Evolutionary conservation across 1,139 yeast genomes (phyloP).

Genomic region (Pichia sp.): DNA sequence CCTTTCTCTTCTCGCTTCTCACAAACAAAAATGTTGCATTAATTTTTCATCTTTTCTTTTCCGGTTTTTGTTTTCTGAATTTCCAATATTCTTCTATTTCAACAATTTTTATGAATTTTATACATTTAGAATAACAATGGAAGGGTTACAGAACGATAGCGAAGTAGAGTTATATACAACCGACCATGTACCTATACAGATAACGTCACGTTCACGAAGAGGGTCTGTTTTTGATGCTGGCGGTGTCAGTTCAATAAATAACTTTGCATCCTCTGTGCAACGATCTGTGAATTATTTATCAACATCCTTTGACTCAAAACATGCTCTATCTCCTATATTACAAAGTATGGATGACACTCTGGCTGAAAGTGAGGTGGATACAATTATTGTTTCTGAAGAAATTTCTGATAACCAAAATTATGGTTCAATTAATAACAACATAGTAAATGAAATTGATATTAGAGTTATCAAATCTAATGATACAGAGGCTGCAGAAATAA

Average conservation of each 20-base stretch:
- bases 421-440: background rate
- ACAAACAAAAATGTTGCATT: too few relatives aligned
- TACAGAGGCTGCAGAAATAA: background rate
- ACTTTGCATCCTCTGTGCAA: constrained; percentile 28
- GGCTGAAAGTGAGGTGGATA: constrained; percentile 1
- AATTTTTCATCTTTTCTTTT: too few relatives aligned
- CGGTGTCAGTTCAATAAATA: constrained; percentile 16
- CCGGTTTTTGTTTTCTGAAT: too few relatives aligned
- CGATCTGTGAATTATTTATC: constrained; percentile 27
- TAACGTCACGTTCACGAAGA: too few relatives aligned
- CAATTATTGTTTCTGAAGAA: background rate
- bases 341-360: background rate
- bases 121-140: too few relatives aligned
- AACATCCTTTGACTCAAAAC: constrained; percentile 14
- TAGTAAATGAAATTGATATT: background rate
- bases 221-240: background rate
- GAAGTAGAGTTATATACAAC: too few relatives aligned
- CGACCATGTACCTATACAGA: too few relatives aligned
- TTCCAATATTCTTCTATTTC: too few relatives aligned
- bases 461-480: background rate
- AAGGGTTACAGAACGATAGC: too few relatives aligned
- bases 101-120: too few relatives aligned
- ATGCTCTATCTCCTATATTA: background rate
- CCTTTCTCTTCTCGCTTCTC: too few relatives aligned
- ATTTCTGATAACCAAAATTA: background rate